Base-by-base conservation (phyloP, 1,139 yeast genomes). In the Kurtzmaniella quercitrusa region DNA sequence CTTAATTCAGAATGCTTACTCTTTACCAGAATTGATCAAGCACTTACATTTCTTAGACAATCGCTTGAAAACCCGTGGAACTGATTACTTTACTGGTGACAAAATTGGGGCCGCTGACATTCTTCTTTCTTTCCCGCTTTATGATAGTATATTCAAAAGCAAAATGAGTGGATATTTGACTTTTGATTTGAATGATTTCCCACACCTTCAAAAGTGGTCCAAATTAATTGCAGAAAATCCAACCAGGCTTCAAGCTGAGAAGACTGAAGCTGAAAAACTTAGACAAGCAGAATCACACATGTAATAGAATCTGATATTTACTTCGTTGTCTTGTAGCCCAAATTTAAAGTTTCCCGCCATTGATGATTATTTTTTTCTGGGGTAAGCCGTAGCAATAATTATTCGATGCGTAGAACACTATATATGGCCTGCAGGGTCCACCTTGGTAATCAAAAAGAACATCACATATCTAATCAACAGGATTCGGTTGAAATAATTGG, bases 71-170 rank as follows among this genome's bases (percentile, higher is more conserved):
- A 52, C 57, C 40, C 59, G 61, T 25, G 56, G 60, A 15, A 54
- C 58, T 11, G 68, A 67, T 2, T 70, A 45, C 59, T 70, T 75
- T 50, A 77, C 72, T 16, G 75, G 75, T 5, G 66, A 72, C 42
- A 61, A 61, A 43, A 55, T 77, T 39, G 60, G 76, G 2, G 81
- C 65, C 5, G 82, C 82, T 2, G 82, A 78, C 47, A 64, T 78
- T 46, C 62, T 73, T 36, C 47, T 69, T 42, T 56, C 58, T 5
- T 70, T 63, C 54, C 68, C 70, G 12, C 41, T 58, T 25, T 59
- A n/a, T 9, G 40, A 27, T n/a, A 27, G 29, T 17, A 11, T 41
- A 21, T 41, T 29, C 37, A 16, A n/a, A 7, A 19, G 37, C 17
- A 4, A 5, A 21, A 19, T 3, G 12, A 23, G 11, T 18, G 14